Base-by-base conservation (phyloP, 1,284 basidiomycete genomes). In the Boletellus dicymbophilus region DNA sequence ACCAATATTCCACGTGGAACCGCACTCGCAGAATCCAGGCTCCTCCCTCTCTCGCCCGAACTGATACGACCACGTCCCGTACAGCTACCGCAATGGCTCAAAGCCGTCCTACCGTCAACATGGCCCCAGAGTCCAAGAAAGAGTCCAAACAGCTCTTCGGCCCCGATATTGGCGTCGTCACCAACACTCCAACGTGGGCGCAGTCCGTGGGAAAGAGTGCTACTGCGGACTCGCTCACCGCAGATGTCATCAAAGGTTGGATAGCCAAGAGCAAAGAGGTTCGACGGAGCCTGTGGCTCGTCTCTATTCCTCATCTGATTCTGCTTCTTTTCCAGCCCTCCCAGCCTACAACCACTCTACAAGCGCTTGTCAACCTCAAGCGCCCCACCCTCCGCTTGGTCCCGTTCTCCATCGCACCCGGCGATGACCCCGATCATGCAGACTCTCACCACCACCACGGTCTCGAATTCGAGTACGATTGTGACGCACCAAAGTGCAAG, bases 311-410 rank as follows among this genome's bases (percentile, higher is more conserved):
- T 1, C 6, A 4, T 44, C 53, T 60, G 22, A 58, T 42, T 27
- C 43, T 27, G 0, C 42, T 18, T 21, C n/a, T n/a, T n/a, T n/a
- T n/a, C n/a, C 54, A 92, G 88, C 70, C 81, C 15, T 78, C 85
- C 10, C 88, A 93, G 59, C 83, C 91, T 0, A 95, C 93, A 0
- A 95, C 93, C 0, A 95, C 92, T 2, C 76, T 95, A 1, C 93
- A 95, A 72, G 93, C 93, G 1, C 79, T 94, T 27, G 93, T 95
- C 54, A 95, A 95, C 62, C 82, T 95, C 60, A 95, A 95, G 66
- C 82, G 93, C 9, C 93, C 93, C 1, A 85, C 90, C 2, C 75
- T 85, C 48, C 86, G 79, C 39, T 80, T 83, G 38, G 89, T 80
- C 30, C 91, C 84, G n/a, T 77, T 84, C 40, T 72, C 77, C 11